Evolutionary conservation across 2,329 filamentous ascomycete species (phyloP), one percentile per base, ranked within the genome.

Genomic region (Helicocarpus griseus): DNA sequence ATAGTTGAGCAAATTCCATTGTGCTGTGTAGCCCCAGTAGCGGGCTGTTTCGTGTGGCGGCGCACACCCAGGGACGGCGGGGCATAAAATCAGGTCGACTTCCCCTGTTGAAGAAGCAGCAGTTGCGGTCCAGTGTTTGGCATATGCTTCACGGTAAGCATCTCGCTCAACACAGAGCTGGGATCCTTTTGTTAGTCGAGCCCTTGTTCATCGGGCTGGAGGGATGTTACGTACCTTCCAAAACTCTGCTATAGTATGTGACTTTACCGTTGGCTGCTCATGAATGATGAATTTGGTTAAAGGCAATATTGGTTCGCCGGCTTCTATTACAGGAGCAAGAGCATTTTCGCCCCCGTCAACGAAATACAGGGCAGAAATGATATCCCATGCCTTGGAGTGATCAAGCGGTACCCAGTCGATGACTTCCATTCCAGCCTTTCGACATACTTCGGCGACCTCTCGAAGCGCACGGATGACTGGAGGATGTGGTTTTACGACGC

Each of bases 1-100:
- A 62, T 85, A 85, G 62, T 87, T 82, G 1, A 87, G 73, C 39
- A 86, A 59, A 61, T 87, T 87, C 81, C 82, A 87, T 54, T 82
- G 77, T 0, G 76, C 69, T 0, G 81, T 85, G 57, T 87, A 87
- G 1, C 76, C 76, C 81, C 82, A 87, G 57, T 79, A 79, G 35
- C 65, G 71, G 62, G 84, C 60, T 53, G 71, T 66, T 56, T 79
- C 64, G 55, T 81, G 73, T 54, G 77, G 66, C 2, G 73, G 77
- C n/a, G 79, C 79, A 2, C 71, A 70, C 1, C 77, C 74, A 1
- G 80, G 78, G 0, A 76, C 77, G 0, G 73, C 77, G 0, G 82
- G 83, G 51, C 77, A 81, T 1, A 86, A 68, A 31, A 86, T 77
- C 0, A 82, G 78, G 62, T 87, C 83, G 54, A 59, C 64, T 54